Base-by-base conservation (phyloP, 441 rosid genomes). In the Gossypium gossypioides region DNA sequence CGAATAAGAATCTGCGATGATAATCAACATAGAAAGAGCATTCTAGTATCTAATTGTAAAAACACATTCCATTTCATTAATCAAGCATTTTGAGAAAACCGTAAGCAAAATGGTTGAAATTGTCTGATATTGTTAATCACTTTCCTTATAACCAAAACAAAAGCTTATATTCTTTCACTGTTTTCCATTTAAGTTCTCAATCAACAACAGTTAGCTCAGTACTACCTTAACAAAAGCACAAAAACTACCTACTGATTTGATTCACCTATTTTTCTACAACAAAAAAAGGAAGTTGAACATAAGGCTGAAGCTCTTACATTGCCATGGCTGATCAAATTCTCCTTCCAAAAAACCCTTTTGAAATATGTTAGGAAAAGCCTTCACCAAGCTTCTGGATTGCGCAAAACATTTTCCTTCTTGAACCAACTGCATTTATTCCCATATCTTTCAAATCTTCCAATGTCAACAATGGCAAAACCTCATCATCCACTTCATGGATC, bases 381-480 rank as follows among this genome's bases (percentile, higher is more conserved):
- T 81, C 87, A 6, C 93, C 88, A 0, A 91, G 97, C 87, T 90
- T 94, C 84, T 88, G 97, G 57, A 94, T 88, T 0, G 97, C 97
- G 7, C 86, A 87, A 72, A 77, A 89, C 97, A 94, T 85, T 88
- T 91, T 94, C 84, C 98, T 91, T 69, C 98, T 84, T 0, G 98
- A 89, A 12, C 98, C 98, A 76, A 94, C 97, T 6, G 97, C 98
- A 80, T 79, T 91, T 46, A 94, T 90, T 25, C 98, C 98, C 98
- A 93, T 93, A 78, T 93, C 98, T 83, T 93, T 93, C 81, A 93
- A 89, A 85, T 94, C 98, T 82, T 91, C 98, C 84, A 94, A 74
- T 21, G 98, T 94, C 81, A 94, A 80, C 91, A 90, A 86, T 7
- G 98, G 96, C 86, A 94, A 79, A 2, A 90, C 90, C 77, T 94